These are phyloP conservation scores for Quillaja saponaria DNA, from an alignment of 306 rosid genomes.

Conservation along the genomic window DNA sequence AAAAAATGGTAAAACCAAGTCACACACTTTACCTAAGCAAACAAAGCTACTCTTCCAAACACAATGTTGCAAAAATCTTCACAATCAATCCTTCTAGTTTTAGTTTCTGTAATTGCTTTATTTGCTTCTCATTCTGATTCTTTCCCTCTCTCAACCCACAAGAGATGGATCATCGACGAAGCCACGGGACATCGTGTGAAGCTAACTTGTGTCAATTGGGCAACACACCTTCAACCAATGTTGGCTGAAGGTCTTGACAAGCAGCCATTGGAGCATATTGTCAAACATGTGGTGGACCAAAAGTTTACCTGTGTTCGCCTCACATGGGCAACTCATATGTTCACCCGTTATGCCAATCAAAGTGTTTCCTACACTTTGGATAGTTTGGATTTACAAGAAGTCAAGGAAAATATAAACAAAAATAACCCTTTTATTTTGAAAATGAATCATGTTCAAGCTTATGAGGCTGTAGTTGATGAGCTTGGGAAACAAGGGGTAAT, in stretches of 20 bases:
- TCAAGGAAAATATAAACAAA: slow-evolving; percentile 23
- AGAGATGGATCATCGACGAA: slow-evolving; percentile 51
- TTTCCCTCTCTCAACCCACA: slow-evolving; percentile 43
- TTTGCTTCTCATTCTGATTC: slow-evolving; percentile 29
- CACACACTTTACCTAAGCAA: no score
- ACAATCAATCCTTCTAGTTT: background rate
- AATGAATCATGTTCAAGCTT: slow-evolving; percentile 39
- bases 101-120: background rate
- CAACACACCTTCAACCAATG: slow-evolving; percentile 49
- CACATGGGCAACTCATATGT: slow-evolving; percentile 51
- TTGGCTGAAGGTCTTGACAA: slow-evolving; percentile 52
- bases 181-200: slow-evolving; percentile 39
- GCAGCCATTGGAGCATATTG: slow-evolving; percentile 38
- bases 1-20: no score
- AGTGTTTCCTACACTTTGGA: no score
- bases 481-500: slow-evolving; percentile 39
- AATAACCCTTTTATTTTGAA: slow-evolving; percentile 39
- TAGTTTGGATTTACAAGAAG: slow-evolving; percentile 21
- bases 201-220: slow-evolving; percentile 42
- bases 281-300: background rate
- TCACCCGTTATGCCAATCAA: slow-evolving; percentile 37
- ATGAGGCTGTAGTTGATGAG: slow-evolving; percentile 34
- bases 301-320: slow-evolving; percentile 50
- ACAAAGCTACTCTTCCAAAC: no score
- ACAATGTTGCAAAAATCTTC: no score